Evolutionary conservation across 2,329 filamentous ascomycete species (phyloP), one percentile per base, ranked within the genome.

Genomic region (Orbilia blumenaviensis): DNA sequence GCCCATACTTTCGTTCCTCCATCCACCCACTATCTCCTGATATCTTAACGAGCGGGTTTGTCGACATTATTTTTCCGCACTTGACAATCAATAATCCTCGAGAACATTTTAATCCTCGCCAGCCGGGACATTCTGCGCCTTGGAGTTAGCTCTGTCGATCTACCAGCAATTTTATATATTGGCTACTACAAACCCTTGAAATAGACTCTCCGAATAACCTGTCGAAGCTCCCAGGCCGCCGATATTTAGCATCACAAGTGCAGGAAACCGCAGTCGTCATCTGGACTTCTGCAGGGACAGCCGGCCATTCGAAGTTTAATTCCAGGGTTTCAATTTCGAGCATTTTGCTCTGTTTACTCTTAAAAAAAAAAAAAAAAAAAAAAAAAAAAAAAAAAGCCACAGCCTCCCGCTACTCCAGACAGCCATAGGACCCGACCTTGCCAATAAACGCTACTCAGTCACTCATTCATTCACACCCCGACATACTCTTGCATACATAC

Each of bases 81-180:
- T 41, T 3, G 58, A 75, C 25, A 63, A 50, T 41, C 12, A 44
- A 68, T 12, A 58, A 42, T 52, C 69, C 34, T 63, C 58, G 38
- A 66, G 41, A 69, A 48, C 42, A 34, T 63, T 76, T 32, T 63
- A 50, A 16, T 50, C 38, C 18, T 54, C 32, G 42, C 68, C 34
- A 42, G n/a, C n/a, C n/a, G n/a, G n/a, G 38, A 41, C 50, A 41
- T 75, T 50, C 44, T 56, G 46, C 61, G 52, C 63, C 46, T 21
- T 25, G 46, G 23, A 52, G 46, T 29, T 75, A 75, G 71, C 58
- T 75, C 63, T 66, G 71, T 66, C 71, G 63, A 75, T 75, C 71
- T 23, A 64, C 12, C 46, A 56, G 71, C 56, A 41, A 34, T 18
- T 68, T 50, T 75, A 75, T 75, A 75, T 64, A 64, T 62, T 74